These are phyloP conservation scores for Suillus plorans DNA, from an alignment of 768 basidiomycete species.

Conservation along the genomic window DNA sequence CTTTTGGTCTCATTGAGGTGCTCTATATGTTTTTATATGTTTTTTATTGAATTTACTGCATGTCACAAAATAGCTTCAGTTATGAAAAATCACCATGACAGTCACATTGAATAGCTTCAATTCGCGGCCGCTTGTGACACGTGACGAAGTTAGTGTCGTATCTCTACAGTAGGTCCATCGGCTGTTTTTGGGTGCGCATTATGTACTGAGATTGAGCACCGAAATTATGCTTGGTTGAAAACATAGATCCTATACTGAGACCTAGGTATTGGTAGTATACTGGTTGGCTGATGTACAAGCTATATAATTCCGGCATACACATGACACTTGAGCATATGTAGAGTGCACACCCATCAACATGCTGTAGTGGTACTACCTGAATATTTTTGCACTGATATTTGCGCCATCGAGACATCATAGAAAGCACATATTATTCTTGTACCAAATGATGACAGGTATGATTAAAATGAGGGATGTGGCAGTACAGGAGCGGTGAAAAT, in stretches of 20 bases:
- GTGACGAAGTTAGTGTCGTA: no score
- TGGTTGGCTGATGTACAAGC: neutral
- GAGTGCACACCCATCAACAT: neutral
- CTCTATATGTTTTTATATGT: no score
- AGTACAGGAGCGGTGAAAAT: neutral
- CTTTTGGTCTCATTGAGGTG: no score
- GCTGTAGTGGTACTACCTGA: neutral
- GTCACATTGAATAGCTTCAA: no score
- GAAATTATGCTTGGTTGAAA: neutral
- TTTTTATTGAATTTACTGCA: no score
- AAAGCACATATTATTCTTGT: neutral
- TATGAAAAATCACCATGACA: no score
- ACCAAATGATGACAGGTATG: neutral
- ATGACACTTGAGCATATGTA: neutral
- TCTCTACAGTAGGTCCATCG: neutral
- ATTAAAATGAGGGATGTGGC: neutral
- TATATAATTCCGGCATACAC: neutral
- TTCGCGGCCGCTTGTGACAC: no score
- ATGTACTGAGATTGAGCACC: neutral
- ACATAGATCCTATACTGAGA: neutral
- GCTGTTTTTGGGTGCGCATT: neutral
- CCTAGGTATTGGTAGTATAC: neutral
- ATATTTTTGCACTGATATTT: neutral
- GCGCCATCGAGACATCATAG: neutral
- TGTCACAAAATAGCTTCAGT: no score